phyloP scores from a whole-genome alignment of 345 rosid species.

The Passiflora organensis region DNA sequence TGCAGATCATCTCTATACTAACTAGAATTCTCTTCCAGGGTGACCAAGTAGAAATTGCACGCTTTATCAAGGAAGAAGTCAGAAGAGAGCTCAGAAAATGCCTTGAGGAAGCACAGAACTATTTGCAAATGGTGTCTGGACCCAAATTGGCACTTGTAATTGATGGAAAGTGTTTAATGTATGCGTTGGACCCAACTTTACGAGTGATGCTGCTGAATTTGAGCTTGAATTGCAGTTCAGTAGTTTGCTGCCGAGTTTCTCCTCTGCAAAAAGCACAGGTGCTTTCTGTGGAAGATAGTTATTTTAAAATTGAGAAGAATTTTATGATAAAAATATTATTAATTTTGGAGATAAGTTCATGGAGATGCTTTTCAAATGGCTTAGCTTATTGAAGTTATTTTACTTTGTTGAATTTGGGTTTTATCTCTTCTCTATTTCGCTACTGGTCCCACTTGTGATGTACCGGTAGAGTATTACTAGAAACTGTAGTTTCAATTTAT shows the following conservation, averaged over 20 bases:
- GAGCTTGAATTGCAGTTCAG: slow-evolving; percentile 93
- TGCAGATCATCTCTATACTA: not conserved
- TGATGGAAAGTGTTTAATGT: slow-evolving; percentile 97
- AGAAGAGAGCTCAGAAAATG: slow-evolving; percentile 64
- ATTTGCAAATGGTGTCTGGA: slow-evolving; percentile 47
- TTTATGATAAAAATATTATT: too few species aligned
- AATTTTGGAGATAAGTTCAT: too few species aligned
- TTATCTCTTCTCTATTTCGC: not conserved
- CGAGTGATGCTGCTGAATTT: slow-evolving; percentile 79
- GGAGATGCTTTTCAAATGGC: not conserved
- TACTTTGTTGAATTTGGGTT: not conserved
- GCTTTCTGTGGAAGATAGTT: slow-evolving; percentile 14
- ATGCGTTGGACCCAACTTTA: slow-evolving; percentile 85
- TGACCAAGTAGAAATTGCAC: slow-evolving; percentile 89
- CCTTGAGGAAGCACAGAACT: slow-evolving; percentile 77
- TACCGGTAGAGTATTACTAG: too few species aligned
- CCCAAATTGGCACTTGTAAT: slow-evolving; percentile 85
- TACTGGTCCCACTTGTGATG: not conserved
- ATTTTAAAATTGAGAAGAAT: not conserved
- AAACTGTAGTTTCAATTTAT: too few species aligned
- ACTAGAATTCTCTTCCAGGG: slow-evolving; percentile 47
- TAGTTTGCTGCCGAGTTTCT: slow-evolving; percentile 98
- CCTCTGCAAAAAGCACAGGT: slow-evolving; percentile 99
- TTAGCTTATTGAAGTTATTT: not conserved
- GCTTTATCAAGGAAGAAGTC: slow-evolving; percentile 80